phyloP scores from a whole-genome alignment of 495 filamentous ascomycete genomes.

The Tuber magnatum region DNA sequence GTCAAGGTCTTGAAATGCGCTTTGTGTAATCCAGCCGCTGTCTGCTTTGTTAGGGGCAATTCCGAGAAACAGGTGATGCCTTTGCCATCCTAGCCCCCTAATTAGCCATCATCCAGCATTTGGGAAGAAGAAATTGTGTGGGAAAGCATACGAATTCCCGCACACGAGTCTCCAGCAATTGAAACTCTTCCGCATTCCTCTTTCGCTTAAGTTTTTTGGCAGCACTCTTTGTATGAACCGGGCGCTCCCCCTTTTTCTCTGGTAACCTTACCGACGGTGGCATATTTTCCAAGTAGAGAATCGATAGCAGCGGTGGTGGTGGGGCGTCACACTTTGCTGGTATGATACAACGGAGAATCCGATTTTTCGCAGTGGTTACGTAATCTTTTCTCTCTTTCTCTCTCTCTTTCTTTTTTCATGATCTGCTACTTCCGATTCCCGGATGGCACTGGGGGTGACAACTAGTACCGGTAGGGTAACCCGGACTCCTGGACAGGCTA shows the following conservation, averaged over 20 bases:
- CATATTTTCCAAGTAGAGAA: neutral
- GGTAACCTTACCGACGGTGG: constrained; percentile 27
- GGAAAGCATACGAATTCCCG: constrained; percentile 44
- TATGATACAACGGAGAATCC: neutral
- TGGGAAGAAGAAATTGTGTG: neutral
- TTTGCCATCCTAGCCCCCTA: constrained; percentile 16
- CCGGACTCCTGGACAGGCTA: neutral
- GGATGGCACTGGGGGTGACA: neutral
- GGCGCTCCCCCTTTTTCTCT: constrained; percentile 21
- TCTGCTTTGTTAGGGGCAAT: constrained; percentile 81
- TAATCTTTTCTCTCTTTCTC: neutral
- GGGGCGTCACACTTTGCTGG: neutral
- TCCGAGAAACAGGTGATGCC: constrained; percentile 54
- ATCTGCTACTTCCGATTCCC: neutral
- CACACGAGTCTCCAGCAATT: constrained; percentile 50
- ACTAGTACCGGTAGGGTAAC: neutral
- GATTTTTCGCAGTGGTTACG: neutral
- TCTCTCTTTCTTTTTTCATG: neutral
- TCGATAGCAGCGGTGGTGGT: neutral
- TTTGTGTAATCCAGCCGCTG: constrained; percentile 67
- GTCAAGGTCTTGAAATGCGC: constrained; percentile 86
- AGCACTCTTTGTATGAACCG: constrained; percentile 31
- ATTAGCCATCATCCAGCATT: constrained; percentile 12
- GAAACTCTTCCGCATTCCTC: constrained; percentile 53
- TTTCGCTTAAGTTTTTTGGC: constrained; percentile 57